phyloP scores from a whole-genome alignment of 1,284 basidiomycete genomes.

The Ustilago hordei region DNA sequence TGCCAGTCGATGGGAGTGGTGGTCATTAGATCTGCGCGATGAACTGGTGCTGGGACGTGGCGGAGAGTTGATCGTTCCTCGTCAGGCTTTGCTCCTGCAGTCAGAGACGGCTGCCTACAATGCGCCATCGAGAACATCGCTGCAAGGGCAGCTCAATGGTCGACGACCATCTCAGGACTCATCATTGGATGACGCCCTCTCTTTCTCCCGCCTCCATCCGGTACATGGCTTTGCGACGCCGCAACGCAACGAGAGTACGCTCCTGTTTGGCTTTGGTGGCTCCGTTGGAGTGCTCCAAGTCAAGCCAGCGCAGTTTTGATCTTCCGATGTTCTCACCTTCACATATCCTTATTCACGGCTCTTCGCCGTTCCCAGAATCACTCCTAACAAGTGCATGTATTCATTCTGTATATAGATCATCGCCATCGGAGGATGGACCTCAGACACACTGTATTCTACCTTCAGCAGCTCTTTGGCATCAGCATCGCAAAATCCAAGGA shows the following conservation, averaged over 20 bases:
- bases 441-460: slow-evolving; percentile 24
- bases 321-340: neutral
- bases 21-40: slow-evolving; percentile 41
- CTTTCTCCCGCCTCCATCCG: slow-evolving; percentile 45
- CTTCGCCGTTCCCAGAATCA: neutral
- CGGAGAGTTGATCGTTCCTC: slow-evolving; percentile 39
- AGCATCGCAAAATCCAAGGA: neutral
- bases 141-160: slow-evolving; percentile 10
- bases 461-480: slow-evolving; percentile 6
- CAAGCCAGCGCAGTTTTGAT: slow-evolving; percentile 10
- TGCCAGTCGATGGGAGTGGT: slow-evolving; percentile 44
- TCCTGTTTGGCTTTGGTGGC: slow-evolving; percentile 47
- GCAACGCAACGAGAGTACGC: slow-evolving; percentile 11
- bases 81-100: slow-evolving; percentile 27
- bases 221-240: slow-evolving; percentile 13
- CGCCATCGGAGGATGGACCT: slow-evolving; percentile 4
- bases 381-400: slow-evolving; percentile 5
- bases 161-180: slow-evolving; percentile 15
- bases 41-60: slow-evolving; percentile 44
- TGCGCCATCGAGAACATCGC: slow-evolving; percentile 13
- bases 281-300: slow-evolving; percentile 27
- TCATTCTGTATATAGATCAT: slow-evolving; percentile 7
- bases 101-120: neutral
- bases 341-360: neutral
- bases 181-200: slow-evolving; percentile 25